Percentiles rank a stretch among this genome's conserved stretches.
These are phyloP conservation scores for Adenanthera pavonina DNA, from an alignment of 306 rosid species.

Conservation along the genomic window DNA sequence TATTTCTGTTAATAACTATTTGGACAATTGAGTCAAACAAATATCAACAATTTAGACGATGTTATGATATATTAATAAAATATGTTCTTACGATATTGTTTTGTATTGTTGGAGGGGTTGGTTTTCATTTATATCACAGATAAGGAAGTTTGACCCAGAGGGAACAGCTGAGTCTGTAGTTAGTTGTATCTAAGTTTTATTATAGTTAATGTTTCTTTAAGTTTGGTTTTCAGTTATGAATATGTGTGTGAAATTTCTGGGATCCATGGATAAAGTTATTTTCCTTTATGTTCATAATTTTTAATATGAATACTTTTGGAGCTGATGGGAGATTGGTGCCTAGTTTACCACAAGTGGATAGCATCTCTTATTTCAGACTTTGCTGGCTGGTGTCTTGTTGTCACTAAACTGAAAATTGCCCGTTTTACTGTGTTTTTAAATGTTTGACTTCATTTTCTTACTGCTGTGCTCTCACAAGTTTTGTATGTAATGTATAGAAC, in stretches of 20 bases:
- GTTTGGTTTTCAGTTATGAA: not conserved
- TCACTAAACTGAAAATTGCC: not conserved
- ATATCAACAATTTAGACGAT: constrained; percentile 4
- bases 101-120: not conserved
- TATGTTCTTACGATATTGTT: not conserved
- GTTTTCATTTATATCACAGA: not conserved
- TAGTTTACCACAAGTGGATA: not conserved
- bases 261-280: not conserved
- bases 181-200: not conserved
- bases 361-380: not conserved
- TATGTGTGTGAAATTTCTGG: not conserved
- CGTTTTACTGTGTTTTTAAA: not conserved
- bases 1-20: constrained; percentile 13
- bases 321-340: not conserved
- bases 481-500: constrained; percentile 60
- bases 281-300: not conserved
- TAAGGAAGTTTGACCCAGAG: not conserved
- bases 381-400: not conserved
- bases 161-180: not conserved
- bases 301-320: not conserved
- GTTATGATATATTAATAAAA: not conserved
- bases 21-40: constrained; percentile 11
- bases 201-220: not conserved
- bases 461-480: constrained; percentile 23
- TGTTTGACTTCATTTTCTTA: not conserved